These are phyloP conservation scores for Acidiella bohemica DNA, from an alignment of 495 filamentous ascomycete genomes.

Conservation along the genomic window DNA sequence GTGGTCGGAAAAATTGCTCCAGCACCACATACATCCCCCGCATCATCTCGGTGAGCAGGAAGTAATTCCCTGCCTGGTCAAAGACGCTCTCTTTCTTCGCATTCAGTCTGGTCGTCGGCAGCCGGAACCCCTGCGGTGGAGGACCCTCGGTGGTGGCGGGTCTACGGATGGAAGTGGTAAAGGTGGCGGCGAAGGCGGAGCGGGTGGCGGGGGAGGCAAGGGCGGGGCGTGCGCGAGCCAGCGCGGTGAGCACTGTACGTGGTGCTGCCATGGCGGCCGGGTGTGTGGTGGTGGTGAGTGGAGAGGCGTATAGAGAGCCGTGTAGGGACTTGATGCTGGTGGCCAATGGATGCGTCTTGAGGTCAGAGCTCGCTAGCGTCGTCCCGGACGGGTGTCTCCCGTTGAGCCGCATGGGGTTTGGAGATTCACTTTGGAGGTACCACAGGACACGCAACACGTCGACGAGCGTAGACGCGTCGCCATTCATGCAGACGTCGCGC, in stretches of 20 bases:
- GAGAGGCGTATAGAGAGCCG: no score
- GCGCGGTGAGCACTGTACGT: slow-evolving; percentile 22
- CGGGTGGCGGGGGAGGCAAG: slow-evolving; percentile 1
- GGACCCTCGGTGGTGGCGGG: slow-evolving; percentile 62
- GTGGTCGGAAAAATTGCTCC: slow-evolving; percentile 96
- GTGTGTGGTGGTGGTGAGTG: background rate
- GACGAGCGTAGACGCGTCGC: no score
- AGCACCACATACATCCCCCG: slow-evolving; percentile 95
- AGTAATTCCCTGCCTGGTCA: slow-evolving; percentile 80
- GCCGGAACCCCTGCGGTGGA: slow-evolving; percentile 60
- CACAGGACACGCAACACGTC: no score
- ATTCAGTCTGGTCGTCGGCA: slow-evolving; percentile 57
- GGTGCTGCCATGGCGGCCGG: slow-evolving; percentile 21
- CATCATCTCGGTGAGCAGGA: slow-evolving; percentile 86
- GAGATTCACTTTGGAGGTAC: no score
- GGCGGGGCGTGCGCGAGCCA: slow-evolving; percentile 21
- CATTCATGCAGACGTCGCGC: slow-evolving; percentile 1
- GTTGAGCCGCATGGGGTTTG: no score
- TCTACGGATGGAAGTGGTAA: slow-evolving; percentile 47
- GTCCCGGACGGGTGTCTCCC: no score
- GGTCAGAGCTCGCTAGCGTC: no score
- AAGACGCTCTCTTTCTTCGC: slow-evolving; percentile 54
- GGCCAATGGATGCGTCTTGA: no score
- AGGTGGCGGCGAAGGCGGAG: slow-evolving; percentile 13
- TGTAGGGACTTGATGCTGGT: no score